Percentiles rank a stretch among this genome's conserved stretches.
Evolutionary conservation across 75 land plant genomes (phyloP).

Genomic region (Cunninghamia lanceolata): DNA sequence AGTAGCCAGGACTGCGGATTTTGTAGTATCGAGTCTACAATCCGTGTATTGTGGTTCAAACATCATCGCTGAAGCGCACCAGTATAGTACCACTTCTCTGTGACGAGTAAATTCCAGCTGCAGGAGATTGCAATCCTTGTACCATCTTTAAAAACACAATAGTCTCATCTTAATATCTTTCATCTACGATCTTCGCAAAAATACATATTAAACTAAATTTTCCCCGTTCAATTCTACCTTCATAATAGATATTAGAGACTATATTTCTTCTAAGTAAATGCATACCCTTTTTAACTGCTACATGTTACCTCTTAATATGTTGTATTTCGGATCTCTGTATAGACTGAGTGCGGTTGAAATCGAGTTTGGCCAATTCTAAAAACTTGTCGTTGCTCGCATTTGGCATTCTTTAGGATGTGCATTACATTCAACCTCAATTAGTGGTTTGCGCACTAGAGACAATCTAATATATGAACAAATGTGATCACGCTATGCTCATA

Average conservation of each 20-base stretch:
- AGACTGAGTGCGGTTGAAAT: slow-evolving; percentile 54
- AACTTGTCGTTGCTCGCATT: slow-evolving; percentile 50
- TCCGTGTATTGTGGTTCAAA: slow-evolving; percentile 16
- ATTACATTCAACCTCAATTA: neutral
- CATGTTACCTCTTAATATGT: neutral
- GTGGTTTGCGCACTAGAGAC: too few relatives aligned
- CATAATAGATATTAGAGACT: too few relatives aligned
- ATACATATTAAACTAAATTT: too few relatives aligned
- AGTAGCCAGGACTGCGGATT: neutral
- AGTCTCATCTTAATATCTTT: neutral
- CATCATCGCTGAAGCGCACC: neutral
- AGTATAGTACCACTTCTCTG: slow-evolving; percentile 5
- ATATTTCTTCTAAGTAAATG: neutral
- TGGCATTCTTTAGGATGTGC: slow-evolving; percentile 45
- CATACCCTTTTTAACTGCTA: neutral
- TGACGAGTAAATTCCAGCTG: neutral
- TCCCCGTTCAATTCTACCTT: too few relatives aligned
- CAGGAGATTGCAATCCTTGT: slow-evolving; percentile 1
- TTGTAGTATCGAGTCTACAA: slow-evolving; percentile 11
- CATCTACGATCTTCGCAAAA: too few relatives aligned
- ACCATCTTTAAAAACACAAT: neutral
- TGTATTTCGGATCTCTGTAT: slow-evolving; percentile 40
- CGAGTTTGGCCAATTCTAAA: slow-evolving; percentile 57
- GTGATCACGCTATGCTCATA: neutral
- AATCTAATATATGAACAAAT: neutral